Base-by-base conservation (phyloP, 2,329 filamentous ascomycete species). In the Monosporascus cannonballus region DNA sequence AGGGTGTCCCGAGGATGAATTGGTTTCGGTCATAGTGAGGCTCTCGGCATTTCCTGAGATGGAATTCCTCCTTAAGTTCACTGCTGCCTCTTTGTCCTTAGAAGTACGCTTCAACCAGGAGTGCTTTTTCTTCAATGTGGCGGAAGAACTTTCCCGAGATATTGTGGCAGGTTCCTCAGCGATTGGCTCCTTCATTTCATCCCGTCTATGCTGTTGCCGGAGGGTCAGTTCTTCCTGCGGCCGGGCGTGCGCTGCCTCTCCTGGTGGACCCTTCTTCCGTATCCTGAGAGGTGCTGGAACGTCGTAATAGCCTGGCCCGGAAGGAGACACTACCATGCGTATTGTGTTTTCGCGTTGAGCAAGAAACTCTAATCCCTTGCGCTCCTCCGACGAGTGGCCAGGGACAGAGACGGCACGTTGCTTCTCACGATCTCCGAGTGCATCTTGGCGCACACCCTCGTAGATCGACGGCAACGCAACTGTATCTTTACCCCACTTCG, bases 31-130 rank as follows among this genome's bases (percentile, higher is more conserved):
- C 8, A 61, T 60, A 17, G 55, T 57, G 24, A 59, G 39, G 18
- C 46, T 53, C 22, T 63, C 57, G n/a, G 51, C 55, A 34, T 48
- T 59, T 20, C 24, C 57, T 20, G 49, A 54, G 48, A 41, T 51
- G 46, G 57, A 56, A 17, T 42, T 55, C 7, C n/a, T 49, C 11
- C 51, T 53, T 6, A 55, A 44, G 46, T 51, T 51, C 1, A 61
- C 46, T 6, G 62, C 7, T 39, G 61, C 60, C 9, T 60, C 59
- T 50, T 59, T 65, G 17, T 71, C 67, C 56, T 74, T 79, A 11
- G 75, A 76, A 17, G 64, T 59, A 11, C 78, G 72, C 56, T 73
- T 76, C 64, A 81, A 81, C 79, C 79, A 82, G 2, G 72, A 74
- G 3, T 69, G 65, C 48, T 73, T 76, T 66, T 77, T 79, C 64